Conservation (phyloP, 2,329 filamentous ascomycete species). For the Didymella exigua region DNA sequence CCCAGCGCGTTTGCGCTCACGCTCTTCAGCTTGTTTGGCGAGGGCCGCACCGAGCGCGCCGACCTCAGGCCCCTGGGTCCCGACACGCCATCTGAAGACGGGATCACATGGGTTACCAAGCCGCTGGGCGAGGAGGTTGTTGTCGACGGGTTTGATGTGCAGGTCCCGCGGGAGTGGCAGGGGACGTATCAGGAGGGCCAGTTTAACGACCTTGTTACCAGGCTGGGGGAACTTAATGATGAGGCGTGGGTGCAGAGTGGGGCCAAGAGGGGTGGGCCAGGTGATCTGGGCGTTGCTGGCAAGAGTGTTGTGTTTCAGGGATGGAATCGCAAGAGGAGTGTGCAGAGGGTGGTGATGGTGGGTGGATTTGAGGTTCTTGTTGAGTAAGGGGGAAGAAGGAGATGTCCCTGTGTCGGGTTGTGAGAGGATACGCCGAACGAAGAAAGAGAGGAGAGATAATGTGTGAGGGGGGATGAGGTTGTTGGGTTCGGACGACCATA, state of each 20-base stretch:
- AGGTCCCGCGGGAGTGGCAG: constrained; percentile 33
- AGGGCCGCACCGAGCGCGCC: constrained; percentile 32
- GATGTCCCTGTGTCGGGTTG: background rate
- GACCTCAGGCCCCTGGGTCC: constrained; percentile 35
- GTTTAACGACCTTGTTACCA: constrained; percentile 24
- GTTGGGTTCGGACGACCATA: background rate
- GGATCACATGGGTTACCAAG: constrained; percentile 19
- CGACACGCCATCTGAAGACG: constrained; percentile 20
- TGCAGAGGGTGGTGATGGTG: constrained; percentile 7
- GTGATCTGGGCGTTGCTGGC: constrained; percentile 31
- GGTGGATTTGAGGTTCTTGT: constrained; percentile 11
- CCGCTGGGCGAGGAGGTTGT: constrained; percentile 37
- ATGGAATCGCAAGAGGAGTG: constrained; percentile 15
- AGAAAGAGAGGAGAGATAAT: background rate
- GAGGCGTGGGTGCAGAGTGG: constrained; percentile 27
- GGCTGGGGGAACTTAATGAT: constrained; percentile 25
- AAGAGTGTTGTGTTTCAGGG: constrained; percentile 29
- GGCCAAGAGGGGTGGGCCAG: constrained; percentile 16
- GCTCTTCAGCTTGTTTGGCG: constrained; percentile 36
- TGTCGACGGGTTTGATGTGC: constrained; percentile 38
- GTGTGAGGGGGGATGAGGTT: background rate
- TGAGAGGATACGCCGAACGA: background rate
- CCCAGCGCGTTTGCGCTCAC: constrained; percentile 28
- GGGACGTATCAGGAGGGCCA: constrained; percentile 27
- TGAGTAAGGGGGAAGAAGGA: background rate